These are phyloP conservation scores for Backusella westeae DNA, from an alignment of 192 early-diverging fungal species.

Conservation along the genomic window DNA sequence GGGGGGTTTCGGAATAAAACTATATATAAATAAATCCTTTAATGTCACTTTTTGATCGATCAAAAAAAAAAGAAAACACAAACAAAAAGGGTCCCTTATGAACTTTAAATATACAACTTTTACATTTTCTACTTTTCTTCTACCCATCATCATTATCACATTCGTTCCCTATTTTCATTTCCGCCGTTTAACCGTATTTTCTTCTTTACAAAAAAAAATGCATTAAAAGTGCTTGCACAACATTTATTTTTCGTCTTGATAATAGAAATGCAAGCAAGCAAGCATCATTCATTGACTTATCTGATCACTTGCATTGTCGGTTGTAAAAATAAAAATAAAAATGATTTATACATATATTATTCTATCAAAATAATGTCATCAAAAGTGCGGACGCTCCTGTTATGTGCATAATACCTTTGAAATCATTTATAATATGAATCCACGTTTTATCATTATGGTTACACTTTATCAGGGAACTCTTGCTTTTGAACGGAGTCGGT, in stretches of 20 bases:
- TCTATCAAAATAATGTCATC: too few species aligned
- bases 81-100: not conserved
- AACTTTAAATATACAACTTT: not conserved
- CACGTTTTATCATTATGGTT: too few species aligned
- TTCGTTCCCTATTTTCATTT: not conserved
- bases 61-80: not conserved
- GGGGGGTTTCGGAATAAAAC: not conserved
- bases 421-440: too few species aligned
- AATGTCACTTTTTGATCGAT: not conserved
- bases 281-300: not conserved
- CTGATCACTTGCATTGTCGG: not conserved
- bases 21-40: not conserved
- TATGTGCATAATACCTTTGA: too few species aligned
- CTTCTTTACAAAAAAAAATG: not conserved
- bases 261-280: not conserved
- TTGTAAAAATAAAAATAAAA: too few species aligned
- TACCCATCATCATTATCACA: not conserved
- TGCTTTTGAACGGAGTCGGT: not conserved
- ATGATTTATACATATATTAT: too few species aligned
- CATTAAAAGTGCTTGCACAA: not conserved
- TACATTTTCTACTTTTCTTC: not conserved
- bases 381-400: too few species aligned
- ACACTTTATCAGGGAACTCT: not conserved
- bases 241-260: not conserved
- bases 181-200: not conserved